Base-by-base conservation (phyloP, 176 grass and related monocot genomes). In the Oryza glaberrima region DNA sequence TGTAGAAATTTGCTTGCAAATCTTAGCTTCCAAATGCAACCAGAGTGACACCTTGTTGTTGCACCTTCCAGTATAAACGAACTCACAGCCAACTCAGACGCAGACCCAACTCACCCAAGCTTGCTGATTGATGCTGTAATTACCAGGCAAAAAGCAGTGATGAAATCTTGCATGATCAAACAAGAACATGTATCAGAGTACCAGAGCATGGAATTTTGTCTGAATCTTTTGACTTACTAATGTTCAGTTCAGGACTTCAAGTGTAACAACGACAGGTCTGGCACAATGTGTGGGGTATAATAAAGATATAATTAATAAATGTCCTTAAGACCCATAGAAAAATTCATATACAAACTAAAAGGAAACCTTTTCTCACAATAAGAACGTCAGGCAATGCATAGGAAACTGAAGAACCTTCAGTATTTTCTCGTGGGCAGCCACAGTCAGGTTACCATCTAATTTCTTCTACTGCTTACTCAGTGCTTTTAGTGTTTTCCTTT, bases 11-110 rank as follows among this genome's bases (percentile, higher is more conserved):
- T 72, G 67, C 7, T 77, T 77, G 1, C 22, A 41, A 17, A 8
- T 80, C 76, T 73, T 86, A 19, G 78, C 77, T 81, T 87, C 64
- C 23, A 87, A 87, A 72, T 38, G 65, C 48, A 74, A 87, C 72
- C 35, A 69, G 64, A 87, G 43, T 81, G 70, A 43, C 23, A 87
- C 6, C 15, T 81, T 85, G 20, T 74, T 77, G 79, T 82, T 88
- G 73, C 65, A 71, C 86, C 79, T 82, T 63, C 65, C 13, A 20
- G 40, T 71, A 64, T 77, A 64, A 87, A 87, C 81, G 49, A 77
- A 82, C 86, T 36, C 49, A 25, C 64, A 5, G 72, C 72, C 86
- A 70, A 63, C 65, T 72, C 40, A 20, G 69, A 87, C 2, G 47
- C 15, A 54, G 70, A 75, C 77, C 76, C 44, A 23, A 23, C 15